These are phyloP conservation scores for Chlamydomonas incerta DNA, from an alignment of 139 green algal genomes.

Conservation along the genomic window DNA sequence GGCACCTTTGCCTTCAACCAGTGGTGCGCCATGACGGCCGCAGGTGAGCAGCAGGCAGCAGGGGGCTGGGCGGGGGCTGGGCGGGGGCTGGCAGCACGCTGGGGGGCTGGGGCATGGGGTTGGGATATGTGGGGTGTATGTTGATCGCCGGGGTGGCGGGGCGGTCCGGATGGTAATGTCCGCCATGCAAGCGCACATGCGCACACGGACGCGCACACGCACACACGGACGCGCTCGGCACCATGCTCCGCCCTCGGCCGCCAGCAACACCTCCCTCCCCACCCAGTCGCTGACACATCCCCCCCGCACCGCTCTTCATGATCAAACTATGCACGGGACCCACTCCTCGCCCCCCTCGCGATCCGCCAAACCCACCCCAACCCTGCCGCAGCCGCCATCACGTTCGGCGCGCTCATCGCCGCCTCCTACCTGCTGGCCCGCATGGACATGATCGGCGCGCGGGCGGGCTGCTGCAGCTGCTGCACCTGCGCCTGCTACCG, in stretches of 20 bases:
- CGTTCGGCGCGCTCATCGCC: constrained; percentile 4
- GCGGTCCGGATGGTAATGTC: too few species aligned
- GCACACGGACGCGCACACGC: too few species aligned
- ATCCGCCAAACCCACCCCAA: not conserved
- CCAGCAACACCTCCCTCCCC: too few species aligned
- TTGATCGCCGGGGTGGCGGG: too few species aligned
- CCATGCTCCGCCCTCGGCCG: too few species aligned
- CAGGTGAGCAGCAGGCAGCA: not conserved
- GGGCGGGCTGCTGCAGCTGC: constrained; percentile 10
- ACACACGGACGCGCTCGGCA: too few species aligned
- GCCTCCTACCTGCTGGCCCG: constrained; percentile 9
- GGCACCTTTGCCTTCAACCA: constrained; percentile 4
- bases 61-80: not conserved
- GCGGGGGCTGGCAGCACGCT: not conserved
- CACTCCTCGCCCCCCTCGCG: not conserved
- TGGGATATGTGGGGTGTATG: too few species aligned
- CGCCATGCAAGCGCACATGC: too few species aligned
- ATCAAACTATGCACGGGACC: too few species aligned
- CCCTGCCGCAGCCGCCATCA: not conserved
- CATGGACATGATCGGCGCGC: constrained; percentile 13
- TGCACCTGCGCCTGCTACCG: constrained; percentile 4
- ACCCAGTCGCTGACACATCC: too few species aligned
- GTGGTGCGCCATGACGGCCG: constrained; percentile 23
- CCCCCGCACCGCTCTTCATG: too few species aligned
- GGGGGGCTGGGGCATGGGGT: too few species aligned